Base-by-base conservation (phyloP, 169 alveolate genomes). In the Miamiensis avidus region DNA sequence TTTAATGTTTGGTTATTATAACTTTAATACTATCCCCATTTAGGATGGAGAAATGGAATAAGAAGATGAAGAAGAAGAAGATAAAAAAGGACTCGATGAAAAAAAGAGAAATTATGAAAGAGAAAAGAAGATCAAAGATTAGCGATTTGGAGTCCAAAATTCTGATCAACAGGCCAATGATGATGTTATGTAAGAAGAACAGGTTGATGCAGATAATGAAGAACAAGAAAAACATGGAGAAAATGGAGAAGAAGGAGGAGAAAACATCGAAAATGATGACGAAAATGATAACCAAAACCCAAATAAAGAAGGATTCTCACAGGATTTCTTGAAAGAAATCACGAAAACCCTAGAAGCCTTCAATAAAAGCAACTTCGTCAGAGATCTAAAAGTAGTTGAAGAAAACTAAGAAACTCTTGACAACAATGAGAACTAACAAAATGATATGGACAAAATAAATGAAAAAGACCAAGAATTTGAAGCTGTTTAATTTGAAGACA, bases 21-120 rank as follows among this genome's bases (percentile, higher is more conserved):
- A n/a, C n/a, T n/a, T n/a, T n/a, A n/a, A n/a, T n/a, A n/a, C n/a
- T n/a, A n/a, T n/a, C n/a, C n/a, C n/a, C n/a, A n/a, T n/a, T n/a
- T n/a, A 93, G 30, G 89, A 91, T 81, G 95, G 94, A 64, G 79
- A 89, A 65, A 94, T 91, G 86, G 94, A 95, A 76, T 89, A 93
- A 32, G 89, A 88, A 65, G 93, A 86, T 34, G 90, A 94, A 78
- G 90, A 91, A 65, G 96, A 93, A 86, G 94, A 93, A 29, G 92
- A 92, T 82, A 20, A 49, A 49, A 49, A 49, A 4, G 20, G 20
- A 20, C 69, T 20, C 20, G 69, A 49, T 49, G 20, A 49, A 69
- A 82, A 69, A 77, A 82, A 74, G 76, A 78, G 34, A 83, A 88
- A 31, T 25, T 83, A 93, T 28, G 96, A 92, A 74, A 65, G 77